These are phyloP conservation scores for Physcomitrium patens DNA, from an alignment of 225 moss, liverwort and hornwort species.

Conservation along the genomic window DNA sequence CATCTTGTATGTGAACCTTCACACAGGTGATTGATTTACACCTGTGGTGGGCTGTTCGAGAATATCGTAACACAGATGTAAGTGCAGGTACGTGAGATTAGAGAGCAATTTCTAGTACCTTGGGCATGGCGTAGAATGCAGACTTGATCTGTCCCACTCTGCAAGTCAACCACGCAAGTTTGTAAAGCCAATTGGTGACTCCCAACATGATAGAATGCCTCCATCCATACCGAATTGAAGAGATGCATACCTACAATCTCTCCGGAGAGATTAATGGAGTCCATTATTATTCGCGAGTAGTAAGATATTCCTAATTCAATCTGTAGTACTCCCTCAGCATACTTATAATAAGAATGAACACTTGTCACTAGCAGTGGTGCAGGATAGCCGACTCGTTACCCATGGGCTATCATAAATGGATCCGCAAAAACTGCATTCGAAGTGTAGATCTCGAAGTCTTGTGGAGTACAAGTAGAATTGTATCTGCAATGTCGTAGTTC, in stretches of 20 bases:
- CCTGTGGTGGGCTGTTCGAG: too few species aligned
- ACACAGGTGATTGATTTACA: neutral
- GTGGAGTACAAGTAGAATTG: conserved; percentile 58
- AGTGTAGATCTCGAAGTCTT: conserved; percentile 70
- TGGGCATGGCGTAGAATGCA: conserved; percentile 83
- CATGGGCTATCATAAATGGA: conserved; percentile 79
- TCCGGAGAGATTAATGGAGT: neutral
- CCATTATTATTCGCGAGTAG: neutral
- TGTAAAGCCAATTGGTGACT: neutral
- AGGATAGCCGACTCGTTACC: conserved; percentile 36
- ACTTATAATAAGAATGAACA: neutral
- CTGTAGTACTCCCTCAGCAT: too few species aligned
- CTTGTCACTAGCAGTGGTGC: neutral
- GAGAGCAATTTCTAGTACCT: conserved; percentile 37
- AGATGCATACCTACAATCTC: neutral
- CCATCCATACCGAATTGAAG: neutral
- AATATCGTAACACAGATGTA: too few species aligned
- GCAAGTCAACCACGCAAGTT: conserved; percentile 16
- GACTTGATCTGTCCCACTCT: conserved; percentile 87
- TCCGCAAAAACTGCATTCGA: conserved; percentile 79
- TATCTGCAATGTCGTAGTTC: conserved; percentile 49
- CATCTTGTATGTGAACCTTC: neutral
- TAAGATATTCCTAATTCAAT: neutral
- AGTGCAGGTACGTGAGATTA: neutral
- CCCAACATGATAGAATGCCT: neutral